Evolutionary conservation across 78 protist genomes (phyloP), one percentile per base, ranked within the genome.

Genomic region (Diacronema lutheri): DNA sequence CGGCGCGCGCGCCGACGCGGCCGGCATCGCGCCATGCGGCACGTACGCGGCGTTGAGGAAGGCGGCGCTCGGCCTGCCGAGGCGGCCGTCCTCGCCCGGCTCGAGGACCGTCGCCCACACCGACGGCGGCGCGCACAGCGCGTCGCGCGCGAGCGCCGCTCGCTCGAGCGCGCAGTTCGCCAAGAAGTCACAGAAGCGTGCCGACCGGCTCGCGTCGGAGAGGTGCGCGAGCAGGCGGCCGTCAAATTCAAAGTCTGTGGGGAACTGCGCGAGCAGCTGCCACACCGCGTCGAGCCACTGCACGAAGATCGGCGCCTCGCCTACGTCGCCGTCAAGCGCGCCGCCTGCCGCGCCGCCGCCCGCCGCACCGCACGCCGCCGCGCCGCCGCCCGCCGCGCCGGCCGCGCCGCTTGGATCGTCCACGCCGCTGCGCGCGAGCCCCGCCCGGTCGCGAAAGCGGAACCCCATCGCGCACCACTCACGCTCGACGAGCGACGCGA

Each of bases 401-500:
- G n/a, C n/a, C n/a, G n/a, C n/a, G n/a, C n/a, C n/a, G n/a, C n/a
- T n/a, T n/a, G n/a, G n/a, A n/a, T n/a, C 41, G 40, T 96, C 85
- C 57, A 41, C 79, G 12, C 29, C 79, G 7, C 35, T 11, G 16
- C 16, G 50, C 20, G 11, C 10, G 56, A 33, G n/a, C 35, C 12
- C 31, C 66, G 46, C 38, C 19, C n/a, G 26, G 23, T 56, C 82
- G 31, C 33, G 65, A 20, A 97, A 95, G 69, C 85, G 73, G 86
- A 96, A 96, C 10, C 99, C 99, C 84, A 89, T 87, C 23, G 94
- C 46, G 13, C 90, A 74, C 98, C 98, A 97, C 83, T 97, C 99
- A 64, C 95, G 91, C 86, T 92, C 96, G 29, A 96, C 82, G 40
- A 96, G 88, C 23, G 72, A 37, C 35, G 62, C 83, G 83, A 96